Percentiles rank a stretch among this genome's conserved stretches.
Conservation (phyloP, 2,329 filamentous ascomycete genomes). For the Cladosporium sp. region DNA sequence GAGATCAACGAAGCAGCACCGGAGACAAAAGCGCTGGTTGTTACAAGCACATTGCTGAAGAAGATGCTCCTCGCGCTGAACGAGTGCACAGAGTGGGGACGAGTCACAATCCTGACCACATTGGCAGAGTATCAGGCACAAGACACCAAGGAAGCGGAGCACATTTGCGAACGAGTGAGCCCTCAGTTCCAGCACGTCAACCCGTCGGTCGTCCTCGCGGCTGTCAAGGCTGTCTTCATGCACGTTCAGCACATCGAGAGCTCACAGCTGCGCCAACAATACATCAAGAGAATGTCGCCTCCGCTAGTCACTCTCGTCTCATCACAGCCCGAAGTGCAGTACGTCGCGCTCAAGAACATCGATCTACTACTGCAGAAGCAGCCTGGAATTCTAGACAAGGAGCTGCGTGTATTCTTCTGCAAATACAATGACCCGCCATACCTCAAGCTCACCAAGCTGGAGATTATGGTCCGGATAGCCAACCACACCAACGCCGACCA, state of each 20-base stretch:
- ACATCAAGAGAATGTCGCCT: constrained; percentile 98
- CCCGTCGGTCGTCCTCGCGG: constrained; percentile 92
- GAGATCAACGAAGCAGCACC: constrained; percentile 91
- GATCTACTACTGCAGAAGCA: constrained; percentile 94
- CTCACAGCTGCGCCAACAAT: constrained; percentile 76
- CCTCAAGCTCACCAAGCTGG: constrained; percentile 94
- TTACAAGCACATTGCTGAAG: constrained; percentile 82
- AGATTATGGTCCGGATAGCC: constrained; percentile 99
- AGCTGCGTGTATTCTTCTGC: constrained; percentile 98
- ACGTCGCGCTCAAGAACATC: constrained; percentile 94
- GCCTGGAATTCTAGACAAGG: constrained; percentile 94
- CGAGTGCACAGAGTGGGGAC: constrained; percentile 97
- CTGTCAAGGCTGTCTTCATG: constrained; percentile 95
- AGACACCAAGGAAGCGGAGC: constrained; percentile 95
- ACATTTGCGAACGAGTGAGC: constrained; percentile 93
- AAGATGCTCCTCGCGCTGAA: constrained; percentile 96
- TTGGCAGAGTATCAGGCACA: constrained; percentile 81
- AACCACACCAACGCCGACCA: constrained; percentile 97
- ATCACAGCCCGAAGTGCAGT: constrained; percentile 94
- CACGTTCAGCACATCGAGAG: constrained; percentile 83
- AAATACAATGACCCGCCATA: constrained; percentile 99
- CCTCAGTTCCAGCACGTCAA: constrained; percentile 99
- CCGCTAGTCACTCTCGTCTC: constrained; percentile 94
- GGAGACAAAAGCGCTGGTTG: constrained; percentile 81
- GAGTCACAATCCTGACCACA: constrained; percentile 89